Base-by-base conservation (phyloP, 805 yeast genomes). In the Lachancea waltii region DNA sequence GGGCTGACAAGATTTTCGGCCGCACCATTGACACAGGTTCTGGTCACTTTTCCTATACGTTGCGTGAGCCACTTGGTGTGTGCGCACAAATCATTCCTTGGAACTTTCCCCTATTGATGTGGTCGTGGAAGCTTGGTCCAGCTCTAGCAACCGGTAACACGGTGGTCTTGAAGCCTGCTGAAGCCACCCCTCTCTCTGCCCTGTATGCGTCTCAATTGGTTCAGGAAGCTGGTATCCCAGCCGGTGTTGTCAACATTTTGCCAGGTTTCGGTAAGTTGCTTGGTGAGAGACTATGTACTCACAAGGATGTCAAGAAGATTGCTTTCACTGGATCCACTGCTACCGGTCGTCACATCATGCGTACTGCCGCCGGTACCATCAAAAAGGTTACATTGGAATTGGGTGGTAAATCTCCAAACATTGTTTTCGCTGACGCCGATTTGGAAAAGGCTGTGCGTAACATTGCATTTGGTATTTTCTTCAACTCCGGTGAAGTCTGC, bases 401-500 rank as follows among this genome's bases (percentile, higher is more conserved):
- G 52, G 95, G 95, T 57, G 95, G 95, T 62, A 85, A 85, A 64
- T 85, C 92, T 44, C 89, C 95, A 58, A 84, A 83, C 60, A 81
- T 85, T 53, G 82, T 85, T 36, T 79, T 85, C 54, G 71, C 75
- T 44, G 95, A 85, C 57, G 86, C 86, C 36, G 77, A 83, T 55
- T 56, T 81, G 41, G 71, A 72, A 25, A 68, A 69, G 40, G 77
- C 92, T 39, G 81, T 86, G 35, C 72, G 73, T 51, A 72, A 73
- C 59, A 72, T 84, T 48, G 72, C 84, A 43, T 68, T 72, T 36
- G 95, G 95, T 66, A 84, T 85, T 48, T 78, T 79, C 68, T 83
- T 72, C 73, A 86, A 86, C 68, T 79, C 94, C 41, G 95, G 95
- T 68, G 95, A 86, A 67, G 89, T 84, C 43, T 86, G 95, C 68